Evolutionary conservation across 2,329 filamentous ascomycete species (phyloP), one percentile per base, ranked within the genome.

Genomic region (Alternaria hordeiaustralica): DNA sequence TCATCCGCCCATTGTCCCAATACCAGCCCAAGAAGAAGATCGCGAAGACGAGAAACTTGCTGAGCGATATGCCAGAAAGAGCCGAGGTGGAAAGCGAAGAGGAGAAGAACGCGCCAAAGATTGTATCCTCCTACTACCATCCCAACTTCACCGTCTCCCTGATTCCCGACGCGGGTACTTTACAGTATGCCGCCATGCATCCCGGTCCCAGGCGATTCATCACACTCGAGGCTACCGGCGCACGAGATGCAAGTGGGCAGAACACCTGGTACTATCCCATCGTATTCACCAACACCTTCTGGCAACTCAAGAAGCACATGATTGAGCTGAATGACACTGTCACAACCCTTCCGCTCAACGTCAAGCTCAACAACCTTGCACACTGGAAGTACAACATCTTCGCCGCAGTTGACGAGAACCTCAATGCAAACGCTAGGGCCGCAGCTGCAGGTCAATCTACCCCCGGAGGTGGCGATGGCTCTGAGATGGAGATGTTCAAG

Each of bases 401-500:
- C 81, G 87, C 95, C 2, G 92, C 90, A 61, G 88, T 98, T 73
- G 96, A 99, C 75, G 88, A 94, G 74, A 94, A 92, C 73, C 90
- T 94, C 71, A 97, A 96, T 81, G 89, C 96, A 73, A 91, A 90
- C 63, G 90, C 92, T 45, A 88, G 89, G 49, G 90, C 93, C 77
- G 92, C 92, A 55, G 93, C 94, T 2, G 69, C 87, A 61, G 94
- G 93, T 49, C 86, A 89, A 36, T 84, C 89, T 3, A 84, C 91
- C 6, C 88, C 93, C 0, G 91, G 91, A 36, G 92, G 91, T 59
- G 92, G 94, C 61, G 96, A 98, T 77, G 96, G 96, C 45, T 92
- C 88, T 61, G 96, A 99, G 81, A 92, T 98, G 74, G 96, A 99
- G 79, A 93, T 97, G 87, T 90, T 99, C 84, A 99, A 99, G 85